phyloP scores from a whole-genome alignment of 371 early-diverging fungal species.

The Thermomucor indicae-seudaticae region DNA sequence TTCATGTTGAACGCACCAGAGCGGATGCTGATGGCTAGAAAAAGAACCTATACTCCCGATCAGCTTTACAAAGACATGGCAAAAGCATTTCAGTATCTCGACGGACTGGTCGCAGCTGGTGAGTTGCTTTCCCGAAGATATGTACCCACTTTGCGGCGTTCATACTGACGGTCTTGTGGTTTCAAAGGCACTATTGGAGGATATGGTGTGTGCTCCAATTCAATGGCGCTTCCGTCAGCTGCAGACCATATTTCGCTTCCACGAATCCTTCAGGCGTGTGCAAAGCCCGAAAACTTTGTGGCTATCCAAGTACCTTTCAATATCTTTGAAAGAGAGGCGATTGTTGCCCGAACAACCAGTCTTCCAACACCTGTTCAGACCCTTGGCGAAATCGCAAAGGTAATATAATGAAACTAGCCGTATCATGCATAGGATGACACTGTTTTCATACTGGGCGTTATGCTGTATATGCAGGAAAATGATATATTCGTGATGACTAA shows the following conservation, averaged over 20 bases:
- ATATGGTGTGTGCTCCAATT: conserved; percentile 73
- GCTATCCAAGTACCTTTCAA: conserved; percentile 73
- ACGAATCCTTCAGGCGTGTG: conserved; percentile 25
- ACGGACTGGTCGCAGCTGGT: conserved; percentile 56
- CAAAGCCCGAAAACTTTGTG: conserved; percentile 47
- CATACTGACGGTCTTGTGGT: no score
- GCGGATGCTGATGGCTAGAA: conserved; percentile 60
- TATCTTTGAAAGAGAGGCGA: conserved; percentile 68
- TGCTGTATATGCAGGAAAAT: conserved; percentile 28
- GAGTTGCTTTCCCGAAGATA: not conserved
- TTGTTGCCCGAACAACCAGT: conserved; percentile 25
- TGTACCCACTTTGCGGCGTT: not conserved
- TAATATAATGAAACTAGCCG: conserved; percentile 4
- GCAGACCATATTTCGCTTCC: conserved; percentile 59
- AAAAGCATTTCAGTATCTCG: conserved; percentile 58
- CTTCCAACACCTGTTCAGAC: conserved; percentile 11
- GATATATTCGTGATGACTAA: conserved; percentile 66
- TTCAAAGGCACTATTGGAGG: conserved; percentile 62
- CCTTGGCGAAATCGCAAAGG: conserved; percentile 54
- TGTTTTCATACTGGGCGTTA: not conserved
- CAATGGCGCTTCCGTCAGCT: conserved; percentile 54
- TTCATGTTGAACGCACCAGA: conserved; percentile 82
- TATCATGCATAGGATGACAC: not conserved
- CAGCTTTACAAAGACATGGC: conserved; percentile 56
- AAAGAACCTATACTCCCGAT: conserved; percentile 27